A percentile compares a stretch with the other conserved stretches of the same genome.
These are phyloP conservation scores for Coniochaeta prunicola DNA, from an alignment of 2,329 filamentous ascomycete genomes.

Conservation along the genomic window DNA sequence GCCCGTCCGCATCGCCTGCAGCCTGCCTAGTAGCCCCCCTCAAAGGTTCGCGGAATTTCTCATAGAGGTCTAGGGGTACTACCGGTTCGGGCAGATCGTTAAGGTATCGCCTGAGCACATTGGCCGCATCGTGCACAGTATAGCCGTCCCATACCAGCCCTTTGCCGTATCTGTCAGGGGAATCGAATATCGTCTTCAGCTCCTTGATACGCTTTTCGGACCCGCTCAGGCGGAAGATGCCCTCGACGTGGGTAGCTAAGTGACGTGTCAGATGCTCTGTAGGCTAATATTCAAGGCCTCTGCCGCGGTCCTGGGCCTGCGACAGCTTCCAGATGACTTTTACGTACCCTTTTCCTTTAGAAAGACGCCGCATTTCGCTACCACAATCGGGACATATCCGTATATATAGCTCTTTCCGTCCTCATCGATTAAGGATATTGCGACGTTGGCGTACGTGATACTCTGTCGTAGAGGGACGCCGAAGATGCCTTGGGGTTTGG, in stretches of 20 bases:
- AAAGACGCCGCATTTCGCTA: conserved; percentile 96
- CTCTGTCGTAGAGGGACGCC: conserved; percentile 88
- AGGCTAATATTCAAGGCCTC: conserved; percentile 8
- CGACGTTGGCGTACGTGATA: conserved; percentile 96
- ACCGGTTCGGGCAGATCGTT: conserved; percentile 96
- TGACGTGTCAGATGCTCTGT: conserved; percentile 17
- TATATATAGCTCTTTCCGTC: conserved; percentile 95
- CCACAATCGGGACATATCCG: conserved; percentile 95
- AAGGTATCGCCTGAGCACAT: conserved; percentile 89
- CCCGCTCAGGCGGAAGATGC: conserved; percentile 91
- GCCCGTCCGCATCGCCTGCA: conserved; percentile 60
- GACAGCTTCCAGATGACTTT: background rate
- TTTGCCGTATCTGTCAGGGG: conserved; percentile 91
- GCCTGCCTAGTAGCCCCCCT: conserved; percentile 64
- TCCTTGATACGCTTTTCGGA: conserved; percentile 99
- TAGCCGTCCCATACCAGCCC: conserved; percentile 96
- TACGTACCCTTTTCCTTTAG: conserved; percentile 90
- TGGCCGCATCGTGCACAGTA: conserved; percentile 96
- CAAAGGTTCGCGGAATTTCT: conserved; percentile 80
- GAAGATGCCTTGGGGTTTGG: conserved; percentile 70
- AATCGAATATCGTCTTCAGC: conserved; percentile 84
- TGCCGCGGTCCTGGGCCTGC: background rate
- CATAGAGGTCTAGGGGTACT: conserved; percentile 88
- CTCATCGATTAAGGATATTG: conserved; percentile 90
- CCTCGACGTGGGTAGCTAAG: conserved; percentile 84